Evolutionary conservation across 2,329 filamentous ascomycete species (phyloP), one percentile per base, ranked within the genome.

Genomic region (Sarocladium kiliense): DNA sequence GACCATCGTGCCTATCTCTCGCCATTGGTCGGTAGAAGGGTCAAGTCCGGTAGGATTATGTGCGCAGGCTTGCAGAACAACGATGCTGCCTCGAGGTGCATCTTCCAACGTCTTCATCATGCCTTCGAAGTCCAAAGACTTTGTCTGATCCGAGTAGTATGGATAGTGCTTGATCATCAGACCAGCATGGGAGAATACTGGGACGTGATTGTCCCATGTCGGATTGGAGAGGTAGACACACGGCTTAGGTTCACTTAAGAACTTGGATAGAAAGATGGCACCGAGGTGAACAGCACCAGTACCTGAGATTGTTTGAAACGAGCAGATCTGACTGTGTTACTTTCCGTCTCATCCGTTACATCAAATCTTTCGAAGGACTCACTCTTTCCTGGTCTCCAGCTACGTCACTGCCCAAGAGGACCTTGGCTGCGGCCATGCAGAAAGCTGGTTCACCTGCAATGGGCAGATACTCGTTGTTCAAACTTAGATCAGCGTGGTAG

Each of bases 381-480:
- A 54, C 53, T 41, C 21, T 44, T 10, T 27, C 37, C 16, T 54
- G 11, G 21, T 11, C 53, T 19, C 27, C 19, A 6, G 55, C 53
- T 9, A 14, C n/a, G 12, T 55, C 56, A 26, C 18, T 12, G 2
- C 57, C 58, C 4, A 71, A 61, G 10, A 65, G 45, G 2, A 72
- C 57, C 23, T 63, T 45, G 27, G 61, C 59, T 6, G 68, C 65
- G 5, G 42, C 58, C 9, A 58, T 56, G n/a, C 67, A 42, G 74
- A 95, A 92, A 56, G 85, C 78, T 49, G 84, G 73, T 56, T 95
- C 80, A 66, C 92, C 92, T 58, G 88, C 85, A 68, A 96, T 96
- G 57, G 91, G 91, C 54, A 94, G 87, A 73, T 96, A 96, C 79
- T 97, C 92, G 77, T 96, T 90, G 76, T 96, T 92, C 63, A 92